Conservation (phyloP, 192 early-diverging fungal genomes). For the Coemansia asiatica region DNA sequence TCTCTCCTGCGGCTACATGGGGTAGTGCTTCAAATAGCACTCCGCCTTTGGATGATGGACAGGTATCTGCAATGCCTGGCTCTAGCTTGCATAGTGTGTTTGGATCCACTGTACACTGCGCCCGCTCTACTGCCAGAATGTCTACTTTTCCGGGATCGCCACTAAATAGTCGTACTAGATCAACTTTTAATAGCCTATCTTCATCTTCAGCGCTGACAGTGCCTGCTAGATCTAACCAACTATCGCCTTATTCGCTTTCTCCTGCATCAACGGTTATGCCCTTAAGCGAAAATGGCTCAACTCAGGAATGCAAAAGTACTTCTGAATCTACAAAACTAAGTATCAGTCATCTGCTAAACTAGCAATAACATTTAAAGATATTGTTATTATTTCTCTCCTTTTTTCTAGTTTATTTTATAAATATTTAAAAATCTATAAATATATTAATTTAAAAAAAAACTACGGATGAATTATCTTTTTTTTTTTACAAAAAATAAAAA, state of each 20-base stretch:
- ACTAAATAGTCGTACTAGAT: not conserved
- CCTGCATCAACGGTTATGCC: conserved; percentile 24
- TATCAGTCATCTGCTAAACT: conserved; percentile 41
- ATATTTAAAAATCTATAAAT: no score
- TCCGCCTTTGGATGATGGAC: conserved; percentile 10
- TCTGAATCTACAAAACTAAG: conserved; percentile 22
- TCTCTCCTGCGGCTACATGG: not conserved
- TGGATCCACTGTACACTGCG: conserved; percentile 17
- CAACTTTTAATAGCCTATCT: not conserved
- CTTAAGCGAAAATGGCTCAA: conserved; percentile 3
- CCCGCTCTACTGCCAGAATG: conserved; percentile 35
- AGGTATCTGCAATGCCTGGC: not conserved
- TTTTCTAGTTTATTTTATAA: not conserved
- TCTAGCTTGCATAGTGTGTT: conserved; percentile 11
- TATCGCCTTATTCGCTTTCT: conserved; percentile 29
- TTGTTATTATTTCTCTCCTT: not conserved
- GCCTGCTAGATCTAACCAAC: not conserved
- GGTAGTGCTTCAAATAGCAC: conserved; percentile 10
- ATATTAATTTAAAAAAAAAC: no score
- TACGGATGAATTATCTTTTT: no score
- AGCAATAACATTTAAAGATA: conserved; percentile 1
- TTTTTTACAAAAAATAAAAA: not conserved
- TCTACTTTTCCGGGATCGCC: not conserved
- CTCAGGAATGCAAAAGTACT: not conserved
- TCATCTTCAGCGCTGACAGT: not conserved